These are phyloP conservation scores for Alopecurus myosuroides DNA, from an alignment of 176 grass and related monocot species.

Conservation along the genomic window DNA sequence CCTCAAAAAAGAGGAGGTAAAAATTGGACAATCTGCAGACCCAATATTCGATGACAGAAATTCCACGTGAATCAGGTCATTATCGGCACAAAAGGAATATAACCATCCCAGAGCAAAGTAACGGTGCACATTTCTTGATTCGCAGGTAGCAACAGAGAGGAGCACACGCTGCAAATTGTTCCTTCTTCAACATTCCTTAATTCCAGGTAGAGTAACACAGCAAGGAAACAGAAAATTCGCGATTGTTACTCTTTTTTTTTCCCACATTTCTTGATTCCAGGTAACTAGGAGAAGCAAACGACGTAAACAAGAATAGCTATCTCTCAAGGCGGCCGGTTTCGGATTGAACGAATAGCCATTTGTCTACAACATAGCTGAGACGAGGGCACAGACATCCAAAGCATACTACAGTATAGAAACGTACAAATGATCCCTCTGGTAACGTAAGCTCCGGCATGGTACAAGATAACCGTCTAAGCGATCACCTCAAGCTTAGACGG, in stretches of 20 bases:
- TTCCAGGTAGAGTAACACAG: background rate
- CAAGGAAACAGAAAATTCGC: background rate
- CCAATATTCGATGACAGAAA: background rate
- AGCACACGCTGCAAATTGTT: background rate
- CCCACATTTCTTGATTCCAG: background rate
- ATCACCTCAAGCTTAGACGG: background rate
- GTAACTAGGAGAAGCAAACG: background rate
- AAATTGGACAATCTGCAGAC: background rate
- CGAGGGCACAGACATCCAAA: background rate
- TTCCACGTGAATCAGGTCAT: background rate
- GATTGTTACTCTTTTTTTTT: background rate
- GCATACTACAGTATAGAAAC: background rate
- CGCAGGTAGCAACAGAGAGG: background rate
- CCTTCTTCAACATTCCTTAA: background rate
- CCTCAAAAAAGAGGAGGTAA: background rate
- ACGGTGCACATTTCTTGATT: conserved; percentile 3
- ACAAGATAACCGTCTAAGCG: background rate
- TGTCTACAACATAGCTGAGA: no score
- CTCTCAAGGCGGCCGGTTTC: background rate
- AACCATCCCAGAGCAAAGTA: background rate
- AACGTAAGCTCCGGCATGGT: background rate
- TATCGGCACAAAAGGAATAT: background rate
- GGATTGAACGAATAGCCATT: no score
- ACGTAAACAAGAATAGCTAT: background rate
- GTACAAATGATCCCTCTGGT: background rate